phyloP scores from a whole-genome alignment of 257 asterid genomes.

The Solanum bulbocastanum region DNA sequence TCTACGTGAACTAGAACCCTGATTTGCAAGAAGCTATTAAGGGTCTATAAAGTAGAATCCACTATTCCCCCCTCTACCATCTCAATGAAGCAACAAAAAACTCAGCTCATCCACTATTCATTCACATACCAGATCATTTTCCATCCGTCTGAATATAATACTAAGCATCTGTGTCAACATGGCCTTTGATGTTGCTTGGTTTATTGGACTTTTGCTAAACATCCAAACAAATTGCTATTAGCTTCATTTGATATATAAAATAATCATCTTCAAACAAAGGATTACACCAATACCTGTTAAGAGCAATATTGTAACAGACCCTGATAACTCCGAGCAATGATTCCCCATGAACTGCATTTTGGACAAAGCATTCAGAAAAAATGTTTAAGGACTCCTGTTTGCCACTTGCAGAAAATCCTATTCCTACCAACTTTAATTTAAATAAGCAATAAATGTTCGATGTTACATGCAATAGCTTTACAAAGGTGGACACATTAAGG shows the following conservation, averaged over 20 bases:
- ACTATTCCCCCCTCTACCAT: background rate
- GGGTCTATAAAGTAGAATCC: background rate
- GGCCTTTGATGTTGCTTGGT: conserved; percentile 97
- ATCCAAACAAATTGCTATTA: conserved; percentile 17
- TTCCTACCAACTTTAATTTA: background rate
- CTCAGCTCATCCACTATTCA: background rate
- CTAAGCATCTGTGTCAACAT: conserved; percentile 97
- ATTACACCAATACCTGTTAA: conserved; percentile 59
- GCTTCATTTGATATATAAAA: conserved; percentile 12
- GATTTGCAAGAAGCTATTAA: conserved; percentile 18
- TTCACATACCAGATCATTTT: conserved; percentile 62
- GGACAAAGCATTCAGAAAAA: background rate
- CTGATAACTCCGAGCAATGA: conserved; percentile 83
- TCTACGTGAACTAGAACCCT: conserved; percentile 42
- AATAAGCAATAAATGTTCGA: background rate
- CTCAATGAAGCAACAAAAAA: background rate
- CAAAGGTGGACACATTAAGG: background rate
- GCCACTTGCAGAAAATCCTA: background rate
- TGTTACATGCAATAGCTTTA: background rate
- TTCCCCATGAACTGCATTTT: conserved; percentile 92
- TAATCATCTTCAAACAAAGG: conserved; percentile 3
- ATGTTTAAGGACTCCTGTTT: background rate
- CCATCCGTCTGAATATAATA: conserved; percentile 80
- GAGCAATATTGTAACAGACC: conserved; percentile 93
- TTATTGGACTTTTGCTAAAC: conserved; percentile 92